phyloP scores from a whole-genome alignment of 495 filamentous ascomycete genomes.

The Saxispiralis lemnorum region DNA sequence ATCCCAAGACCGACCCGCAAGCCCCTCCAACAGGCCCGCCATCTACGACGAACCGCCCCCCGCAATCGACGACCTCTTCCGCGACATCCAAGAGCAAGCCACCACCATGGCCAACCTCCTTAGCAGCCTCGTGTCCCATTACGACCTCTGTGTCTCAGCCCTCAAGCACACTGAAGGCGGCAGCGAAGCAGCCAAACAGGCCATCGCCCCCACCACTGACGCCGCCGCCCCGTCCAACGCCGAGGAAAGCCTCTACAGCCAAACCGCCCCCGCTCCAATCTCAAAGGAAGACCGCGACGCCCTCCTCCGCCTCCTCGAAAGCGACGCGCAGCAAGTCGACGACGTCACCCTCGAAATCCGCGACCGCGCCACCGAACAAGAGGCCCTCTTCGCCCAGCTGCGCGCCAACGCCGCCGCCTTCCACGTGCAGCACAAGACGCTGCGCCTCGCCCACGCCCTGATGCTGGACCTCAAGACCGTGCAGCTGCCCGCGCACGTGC shows the following conservation, averaged over 20 bases:
- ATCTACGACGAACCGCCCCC: constrained; percentile 18
- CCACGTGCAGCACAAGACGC: constrained; percentile 29
- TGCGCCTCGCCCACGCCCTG: constrained; percentile 41
- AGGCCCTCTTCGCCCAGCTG: constrained; percentile 41
- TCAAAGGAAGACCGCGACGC: constrained; percentile 59
- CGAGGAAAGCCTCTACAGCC: constrained; percentile 17
- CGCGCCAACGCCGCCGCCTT: constrained; percentile 38
- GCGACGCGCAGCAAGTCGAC: constrained; percentile 73
- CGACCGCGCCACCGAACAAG: constrained; percentile 59
- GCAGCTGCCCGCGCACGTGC: constrained; percentile 39
- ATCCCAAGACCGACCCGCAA: neutral
- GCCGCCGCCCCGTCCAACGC: constrained; percentile 1
- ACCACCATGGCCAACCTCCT: constrained; percentile 68
- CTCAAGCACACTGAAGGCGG: constrained; percentile 87
- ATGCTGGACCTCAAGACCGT: constrained; percentile 40
- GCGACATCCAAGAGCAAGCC: constrained; percentile 57
- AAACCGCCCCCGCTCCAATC: constrained; percentile 49
- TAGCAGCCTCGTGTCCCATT: constrained; percentile 72
- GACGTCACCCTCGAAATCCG: constrained; percentile 77
- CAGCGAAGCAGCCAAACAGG: constrained; percentile 46
- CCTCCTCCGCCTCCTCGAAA: constrained; percentile 64
- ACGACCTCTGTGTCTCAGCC: constrained; percentile 84
- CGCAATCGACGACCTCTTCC: constrained; percentile 49
- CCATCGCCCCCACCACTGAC: constrained; percentile 22
- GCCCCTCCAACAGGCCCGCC: constrained; percentile 4